These are phyloP conservation scores for Mycena sp. DNA, from an alignment of 1,284 basidiomycete genomes.

Conservation along the genomic window DNA sequence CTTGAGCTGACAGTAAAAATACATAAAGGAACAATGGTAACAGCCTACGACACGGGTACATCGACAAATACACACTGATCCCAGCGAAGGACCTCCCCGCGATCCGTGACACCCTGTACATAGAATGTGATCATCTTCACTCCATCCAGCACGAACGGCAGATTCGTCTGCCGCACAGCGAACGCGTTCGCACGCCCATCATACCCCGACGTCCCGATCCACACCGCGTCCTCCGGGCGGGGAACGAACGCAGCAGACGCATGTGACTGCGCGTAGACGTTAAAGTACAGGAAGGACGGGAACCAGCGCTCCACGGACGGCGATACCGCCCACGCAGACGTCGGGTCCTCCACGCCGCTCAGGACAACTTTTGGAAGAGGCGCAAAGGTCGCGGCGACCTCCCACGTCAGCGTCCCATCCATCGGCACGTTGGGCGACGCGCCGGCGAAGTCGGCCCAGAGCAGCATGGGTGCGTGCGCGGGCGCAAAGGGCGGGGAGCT, in stretches of 20 bases:
- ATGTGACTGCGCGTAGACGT: constrained; percentile 59
- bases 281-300: constrained; percentile 68
- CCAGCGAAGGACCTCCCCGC: constrained; percentile 66
- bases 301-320: constrained; percentile 52
- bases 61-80: constrained; percentile 60
- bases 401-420: constrained; percentile 64
- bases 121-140: constrained; percentile 46
- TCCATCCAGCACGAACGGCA: constrained; percentile 44
- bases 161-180: constrained; percentile 51
- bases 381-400: constrained; percentile 55
- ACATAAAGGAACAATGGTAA: neutral
- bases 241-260: constrained; percentile 37
- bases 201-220: constrained; percentile 74
- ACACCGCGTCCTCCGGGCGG: constrained; percentile 52
- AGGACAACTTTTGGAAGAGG: constrained; percentile 43
- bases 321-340: constrained; percentile 55
- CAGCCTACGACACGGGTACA: neutral
- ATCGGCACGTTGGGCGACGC: constrained; percentile 24
- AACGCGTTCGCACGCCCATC: constrained; percentile 60
- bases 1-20: neutral
- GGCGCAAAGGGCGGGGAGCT: constrained; percentile 36
- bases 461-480: constrained; percentile 33
- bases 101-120: constrained; percentile 70
- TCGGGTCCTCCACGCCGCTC: constrained; percentile 58
- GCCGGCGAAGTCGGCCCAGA: constrained; percentile 38